Percentiles rank a stretch among this genome's conserved stretches.
Evolutionary conservation across 2,329 filamentous ascomycete species (phyloP).

Genomic region (Chalara sp.): DNA sequence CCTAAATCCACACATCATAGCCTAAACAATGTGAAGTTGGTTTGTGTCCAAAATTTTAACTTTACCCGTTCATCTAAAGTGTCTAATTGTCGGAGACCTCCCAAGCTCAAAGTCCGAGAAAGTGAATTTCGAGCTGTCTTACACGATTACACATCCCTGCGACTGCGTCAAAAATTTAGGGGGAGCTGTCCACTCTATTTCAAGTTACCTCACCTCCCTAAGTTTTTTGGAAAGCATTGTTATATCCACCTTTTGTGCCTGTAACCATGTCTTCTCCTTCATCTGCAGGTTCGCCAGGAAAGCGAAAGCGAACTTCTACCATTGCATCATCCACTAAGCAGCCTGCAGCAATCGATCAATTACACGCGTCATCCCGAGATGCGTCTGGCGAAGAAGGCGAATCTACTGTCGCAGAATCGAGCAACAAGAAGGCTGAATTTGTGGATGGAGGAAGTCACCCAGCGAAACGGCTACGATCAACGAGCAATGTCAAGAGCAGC

Average conservation of each 20-base stretch:
- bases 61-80: too few relatives aligned
- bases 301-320: slow-evolving; percentile 71
- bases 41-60: too few relatives aligned
- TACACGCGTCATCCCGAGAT: slow-evolving; percentile 70
- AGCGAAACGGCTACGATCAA: slow-evolving; percentile 63
- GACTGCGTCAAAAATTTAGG: too few relatives aligned
- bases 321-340: slow-evolving; percentile 41
- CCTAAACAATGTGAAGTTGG: too few relatives aligned
- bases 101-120: too few relatives aligned
- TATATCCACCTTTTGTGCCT: background rate
- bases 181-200: too few relatives aligned
- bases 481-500: slow-evolving; percentile 28
- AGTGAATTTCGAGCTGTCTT: too few relatives aligned
- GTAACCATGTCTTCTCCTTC: slow-evolving; percentile 28
- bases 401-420: slow-evolving; percentile 60
- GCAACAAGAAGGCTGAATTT: slow-evolving; percentile 51
- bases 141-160: too few relatives aligned
- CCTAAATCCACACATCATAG: too few relatives aligned
- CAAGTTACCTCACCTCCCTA: background rate
- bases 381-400: slow-evolving; percentile 77
- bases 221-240: background rate
- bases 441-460: slow-evolving; percentile 41
- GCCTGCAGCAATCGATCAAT: slow-evolving; percentile 45
- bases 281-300: slow-evolving; percentile 39
- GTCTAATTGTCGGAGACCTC: too few relatives aligned